Conservation (phyloP, 495 filamentous ascomycete species). For the Hypoxylon rickii region DNA sequence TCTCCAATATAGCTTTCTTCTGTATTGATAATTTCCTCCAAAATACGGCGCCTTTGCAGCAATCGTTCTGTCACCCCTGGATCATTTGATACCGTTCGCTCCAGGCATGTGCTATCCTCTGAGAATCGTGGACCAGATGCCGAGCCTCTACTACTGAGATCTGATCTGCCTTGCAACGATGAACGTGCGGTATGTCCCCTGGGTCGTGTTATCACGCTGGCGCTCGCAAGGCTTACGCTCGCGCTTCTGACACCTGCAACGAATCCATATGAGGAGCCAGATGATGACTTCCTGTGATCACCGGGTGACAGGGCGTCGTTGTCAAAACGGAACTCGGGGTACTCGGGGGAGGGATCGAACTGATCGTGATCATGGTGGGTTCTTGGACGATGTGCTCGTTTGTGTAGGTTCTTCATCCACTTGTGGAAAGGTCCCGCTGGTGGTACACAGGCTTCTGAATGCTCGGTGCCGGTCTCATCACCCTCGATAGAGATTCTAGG, state of each 20-base stretch:
- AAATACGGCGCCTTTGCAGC: conserved; percentile 71
- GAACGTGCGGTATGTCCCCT: conserved; percentile 56
- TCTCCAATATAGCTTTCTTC: conserved; percentile 90
- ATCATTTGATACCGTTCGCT: conserved; percentile 62
- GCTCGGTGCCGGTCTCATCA: conserved; percentile 8
- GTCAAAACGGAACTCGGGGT: conserved; percentile 44
- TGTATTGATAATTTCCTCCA: conserved; percentile 82
- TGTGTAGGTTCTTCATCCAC: conserved; percentile 63
- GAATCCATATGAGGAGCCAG: conserved; percentile 71
- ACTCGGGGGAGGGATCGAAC: conserved; percentile 53
- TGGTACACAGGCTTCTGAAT: conserved; percentile 16
- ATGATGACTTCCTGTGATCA: conserved; percentile 64
- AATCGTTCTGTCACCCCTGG: conserved; percentile 71
- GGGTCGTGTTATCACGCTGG: conserved; percentile 66
- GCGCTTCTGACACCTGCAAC: conserved; percentile 78
- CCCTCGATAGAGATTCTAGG: conserved; percentile 31
- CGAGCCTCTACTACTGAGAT: conserved; percentile 66
- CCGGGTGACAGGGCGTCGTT: conserved; percentile 30
- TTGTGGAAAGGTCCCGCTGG: conserved; percentile 54
- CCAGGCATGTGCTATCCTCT: conserved; percentile 65
- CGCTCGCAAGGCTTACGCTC: conserved; percentile 70
- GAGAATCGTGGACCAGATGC: conserved; percentile 63
- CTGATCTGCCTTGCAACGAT: conserved; percentile 60
- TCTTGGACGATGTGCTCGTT: conserved; percentile 50
- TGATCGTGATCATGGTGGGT: conserved; percentile 31